These are phyloP conservation scores for Cryptococcus sp. DNA, from an alignment of 1,284 basidiomycete species.

Conservation along the genomic window DNA sequence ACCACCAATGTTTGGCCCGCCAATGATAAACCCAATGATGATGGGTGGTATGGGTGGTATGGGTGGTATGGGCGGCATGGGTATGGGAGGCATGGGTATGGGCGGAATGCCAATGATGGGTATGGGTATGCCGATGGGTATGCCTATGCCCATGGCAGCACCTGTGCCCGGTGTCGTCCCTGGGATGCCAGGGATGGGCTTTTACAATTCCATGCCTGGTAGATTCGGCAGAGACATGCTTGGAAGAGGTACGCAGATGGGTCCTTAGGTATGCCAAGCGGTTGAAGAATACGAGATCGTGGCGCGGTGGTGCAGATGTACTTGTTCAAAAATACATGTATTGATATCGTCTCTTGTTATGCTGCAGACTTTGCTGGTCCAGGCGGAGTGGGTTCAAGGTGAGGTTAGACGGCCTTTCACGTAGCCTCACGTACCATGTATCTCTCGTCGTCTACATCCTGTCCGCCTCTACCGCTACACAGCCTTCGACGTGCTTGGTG, in stretches of 20 bases:
- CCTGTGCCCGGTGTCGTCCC: constrained; percentile 37
- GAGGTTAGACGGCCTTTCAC: constrained; percentile 7
- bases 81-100: constrained; percentile 22
- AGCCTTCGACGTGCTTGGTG: too few relatives aligned
- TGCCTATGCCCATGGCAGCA: constrained; percentile 25
- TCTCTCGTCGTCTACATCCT: too few relatives aligned
- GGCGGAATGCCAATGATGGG: constrained; percentile 18
- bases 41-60: constrained; percentile 10
- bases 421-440: too few relatives aligned
- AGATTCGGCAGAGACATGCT: constrained; percentile 42
- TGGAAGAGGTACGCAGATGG: constrained; percentile 33
- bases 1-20: constrained; percentile 24
- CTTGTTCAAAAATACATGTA: constrained; percentile 2
- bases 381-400: constrained; percentile 42
- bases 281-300: constrained; percentile 5
- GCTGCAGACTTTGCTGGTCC: constrained; percentile 43
- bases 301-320: neutral
- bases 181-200: constrained; percentile 40
- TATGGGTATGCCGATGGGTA: constrained; percentile 24
- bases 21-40: constrained; percentile 19
- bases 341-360: constrained; percentile 8
- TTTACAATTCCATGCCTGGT: constrained; percentile 34
- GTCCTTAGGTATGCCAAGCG: neutral
- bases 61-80: constrained; percentile 16
- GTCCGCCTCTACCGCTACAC: too few relatives aligned